phyloP scores from a whole-genome alignment of 2,329 filamentous ascomycete genomes.

The Thelonectria discophora region DNA sequence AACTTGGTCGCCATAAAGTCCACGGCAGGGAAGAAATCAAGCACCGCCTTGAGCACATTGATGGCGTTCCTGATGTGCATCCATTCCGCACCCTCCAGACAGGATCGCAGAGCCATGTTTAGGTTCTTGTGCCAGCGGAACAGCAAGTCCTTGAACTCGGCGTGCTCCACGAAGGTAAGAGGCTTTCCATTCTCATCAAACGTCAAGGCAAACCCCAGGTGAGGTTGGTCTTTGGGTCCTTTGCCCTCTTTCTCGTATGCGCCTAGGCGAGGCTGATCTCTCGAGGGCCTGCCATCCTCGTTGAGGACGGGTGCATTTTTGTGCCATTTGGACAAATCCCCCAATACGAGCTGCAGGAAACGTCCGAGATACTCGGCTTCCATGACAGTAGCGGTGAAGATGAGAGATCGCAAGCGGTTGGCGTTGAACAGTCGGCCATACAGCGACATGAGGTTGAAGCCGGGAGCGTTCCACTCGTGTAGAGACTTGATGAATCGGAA shows the following conservation, averaged over 20 bases:
- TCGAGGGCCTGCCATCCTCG: constrained; percentile 47
- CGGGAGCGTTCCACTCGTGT: constrained; percentile 83
- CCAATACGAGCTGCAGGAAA: constrained; percentile 83
- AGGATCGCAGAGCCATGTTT: constrained; percentile 80
- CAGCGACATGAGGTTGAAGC: constrained; percentile 86
- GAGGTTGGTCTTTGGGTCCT: constrained; percentile 58
- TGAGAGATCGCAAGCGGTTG: constrained; percentile 80
- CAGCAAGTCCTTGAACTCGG: constrained; percentile 84
- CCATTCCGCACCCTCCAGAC: constrained; percentile 85
- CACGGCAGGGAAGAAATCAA: constrained; percentile 85
- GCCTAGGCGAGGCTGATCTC: constrained; percentile 68
- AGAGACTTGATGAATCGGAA: constrained; percentile 88
- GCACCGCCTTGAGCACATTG: constrained; percentile 82
- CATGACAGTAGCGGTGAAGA: constrained; percentile 88
- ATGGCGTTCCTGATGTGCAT: constrained; percentile 98
- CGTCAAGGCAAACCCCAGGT: constrained; percentile 81
- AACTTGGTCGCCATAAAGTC: constrained; percentile 84
- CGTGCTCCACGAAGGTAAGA: constrained; percentile 78
- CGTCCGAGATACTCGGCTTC: constrained; percentile 94
- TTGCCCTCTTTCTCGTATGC: constrained; percentile 83
- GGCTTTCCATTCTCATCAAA: constrained; percentile 74
- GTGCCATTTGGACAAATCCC: constrained; percentile 87
- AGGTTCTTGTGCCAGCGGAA: constrained; percentile 92
- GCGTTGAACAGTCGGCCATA: constrained; percentile 86
- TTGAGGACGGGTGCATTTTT: constrained; percentile 68